Evolutionary conservation across 306 rosid species (phyloP).

Genomic region (Abrus pulchellus): DNA sequence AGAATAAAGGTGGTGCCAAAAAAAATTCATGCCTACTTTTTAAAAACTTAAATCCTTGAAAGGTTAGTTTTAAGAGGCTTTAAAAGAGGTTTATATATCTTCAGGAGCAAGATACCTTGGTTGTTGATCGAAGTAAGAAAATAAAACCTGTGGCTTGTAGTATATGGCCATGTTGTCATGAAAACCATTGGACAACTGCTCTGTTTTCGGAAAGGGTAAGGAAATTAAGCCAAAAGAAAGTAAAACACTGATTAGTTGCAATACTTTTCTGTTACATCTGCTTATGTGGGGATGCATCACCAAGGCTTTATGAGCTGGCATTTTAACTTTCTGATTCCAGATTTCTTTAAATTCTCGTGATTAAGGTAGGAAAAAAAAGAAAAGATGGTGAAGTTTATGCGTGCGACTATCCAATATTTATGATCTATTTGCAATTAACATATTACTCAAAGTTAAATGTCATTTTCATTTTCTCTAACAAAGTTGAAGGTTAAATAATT

Average conservation of each 20-base stretch:
- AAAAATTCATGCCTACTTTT: slow-evolving; percentile 35
- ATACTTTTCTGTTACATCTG: background rate
- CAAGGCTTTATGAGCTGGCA: slow-evolving; percentile 64
- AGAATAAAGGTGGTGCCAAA: slow-evolving; percentile 18
- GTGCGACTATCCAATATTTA: no score
- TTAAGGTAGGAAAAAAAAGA: slow-evolving; percentile 19
- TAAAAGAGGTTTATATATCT: slow-evolving; percentile 26
- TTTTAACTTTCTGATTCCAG: slow-evolving; percentile 58
- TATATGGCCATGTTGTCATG: background rate
- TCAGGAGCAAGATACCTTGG: slow-evolving; percentile 39
- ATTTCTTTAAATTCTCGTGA: slow-evolving; percentile 13
- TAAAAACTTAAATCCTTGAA: background rate
- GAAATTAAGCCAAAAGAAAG: background rate
- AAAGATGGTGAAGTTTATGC: background rate
- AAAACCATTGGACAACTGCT: background rate
- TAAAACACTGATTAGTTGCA: background rate
- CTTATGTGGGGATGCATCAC: slow-evolving; percentile 51
- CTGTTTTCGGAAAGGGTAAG: background rate
- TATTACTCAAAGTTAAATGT: no score
- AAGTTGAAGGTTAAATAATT: background rate
- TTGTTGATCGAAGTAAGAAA: slow-evolving; percentile 20
- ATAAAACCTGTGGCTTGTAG: background rate
- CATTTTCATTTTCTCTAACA: slow-evolving; percentile 4
- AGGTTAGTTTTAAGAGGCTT: slow-evolving; percentile 43
- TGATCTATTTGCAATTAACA: background rate